Percentiles rank a stretch among this genome's conserved stretches.
These are phyloP conservation scores for Penstemon barbatus DNA, from an alignment of 257 asterid genomes.

Conservation along the genomic window DNA sequence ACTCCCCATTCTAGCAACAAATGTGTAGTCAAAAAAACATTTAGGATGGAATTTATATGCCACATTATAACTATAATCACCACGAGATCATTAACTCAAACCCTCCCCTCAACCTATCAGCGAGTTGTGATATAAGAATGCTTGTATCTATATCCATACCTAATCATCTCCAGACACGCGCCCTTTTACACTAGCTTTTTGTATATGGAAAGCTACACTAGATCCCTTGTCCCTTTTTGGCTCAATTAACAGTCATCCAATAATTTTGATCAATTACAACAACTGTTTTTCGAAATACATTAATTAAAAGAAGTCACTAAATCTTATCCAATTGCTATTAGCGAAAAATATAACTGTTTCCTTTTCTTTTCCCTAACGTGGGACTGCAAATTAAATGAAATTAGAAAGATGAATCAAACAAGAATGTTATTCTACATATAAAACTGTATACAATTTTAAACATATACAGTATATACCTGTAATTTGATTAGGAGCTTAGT, in stretches of 20 bases:
- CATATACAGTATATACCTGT: slow-evolving; percentile 45
- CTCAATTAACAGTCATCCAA: not conserved
- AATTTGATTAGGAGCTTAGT: slow-evolving; percentile 89
- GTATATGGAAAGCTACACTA: not conserved
- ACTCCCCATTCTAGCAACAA: slow-evolving; percentile 73
- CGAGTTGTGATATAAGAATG: no score
- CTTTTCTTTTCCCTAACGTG: not conserved
- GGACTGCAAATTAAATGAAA: not conserved
- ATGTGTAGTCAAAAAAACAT: slow-evolving; percentile 10
- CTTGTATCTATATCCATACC: no score
- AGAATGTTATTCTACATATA: not conserved
- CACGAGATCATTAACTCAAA: not conserved
- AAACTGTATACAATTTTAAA: not conserved
- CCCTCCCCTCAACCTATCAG: not conserved
- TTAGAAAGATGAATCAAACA: not conserved
- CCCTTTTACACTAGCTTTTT: no score
- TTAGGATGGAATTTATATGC: not conserved
- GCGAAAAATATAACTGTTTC: not conserved
- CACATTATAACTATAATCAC: slow-evolving; percentile 4
- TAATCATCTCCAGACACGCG: no score
- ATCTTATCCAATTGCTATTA: not conserved
- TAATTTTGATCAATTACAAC: no score
- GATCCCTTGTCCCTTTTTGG: not conserved
- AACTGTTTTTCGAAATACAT: no score
- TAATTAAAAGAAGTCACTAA: no score